These are phyloP conservation scores for Suhomyces guaymorum DNA, from an alignment of 1,139 yeast species.

Conservation along the genomic window DNA sequence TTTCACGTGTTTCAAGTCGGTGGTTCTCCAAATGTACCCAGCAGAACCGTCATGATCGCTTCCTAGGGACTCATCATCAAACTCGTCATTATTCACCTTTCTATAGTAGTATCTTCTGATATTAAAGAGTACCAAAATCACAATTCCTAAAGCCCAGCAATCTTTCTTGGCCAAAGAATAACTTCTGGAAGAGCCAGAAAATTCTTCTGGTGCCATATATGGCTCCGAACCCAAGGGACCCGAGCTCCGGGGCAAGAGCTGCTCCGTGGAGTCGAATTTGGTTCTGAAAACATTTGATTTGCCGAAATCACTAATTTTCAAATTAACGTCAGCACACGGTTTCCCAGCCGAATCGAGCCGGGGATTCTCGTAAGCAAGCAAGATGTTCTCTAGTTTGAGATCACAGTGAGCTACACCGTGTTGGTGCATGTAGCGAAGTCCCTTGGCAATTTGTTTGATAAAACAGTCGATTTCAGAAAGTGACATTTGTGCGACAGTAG, in stretches of 20 bases:
- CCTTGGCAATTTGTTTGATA: slow-evolving; percentile 65
- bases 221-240: slow-evolving; percentile 79
- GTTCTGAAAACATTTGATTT: slow-evolving; percentile 73
- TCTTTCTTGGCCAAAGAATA: slow-evolving; percentile 65
- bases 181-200: slow-evolving; percentile 4
- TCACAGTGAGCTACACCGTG: slow-evolving; percentile 82
- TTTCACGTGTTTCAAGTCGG: slow-evolving; percentile 25
- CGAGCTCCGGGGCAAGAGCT: slow-evolving; percentile 40
- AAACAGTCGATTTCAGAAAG: slow-evolving; percentile 69
- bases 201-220: slow-evolving; percentile 72
- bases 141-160: slow-evolving; percentile 69
- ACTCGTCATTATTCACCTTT: too few relatives aligned
- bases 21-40: slow-evolving; percentile 35
- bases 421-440: slow-evolving; percentile 65
- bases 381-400: slow-evolving; percentile 64
- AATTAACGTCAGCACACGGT: slow-evolving; percentile 39
- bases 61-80: too few relatives aligned
- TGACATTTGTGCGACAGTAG: slow-evolving; percentile 22
- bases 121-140: slow-evolving; percentile 36
- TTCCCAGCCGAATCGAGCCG: slow-evolving; percentile 3
- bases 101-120: slow-evolving; percentile 31
- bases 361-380: slow-evolving; percentile 27
- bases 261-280: slow-evolving; percentile 49
- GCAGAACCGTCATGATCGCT: slow-evolving; percentile 2
- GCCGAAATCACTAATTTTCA: slow-evolving; percentile 73